Conservation (phyloP, 257 asterid genomes). For the Nicotiana paniculata region DNA sequence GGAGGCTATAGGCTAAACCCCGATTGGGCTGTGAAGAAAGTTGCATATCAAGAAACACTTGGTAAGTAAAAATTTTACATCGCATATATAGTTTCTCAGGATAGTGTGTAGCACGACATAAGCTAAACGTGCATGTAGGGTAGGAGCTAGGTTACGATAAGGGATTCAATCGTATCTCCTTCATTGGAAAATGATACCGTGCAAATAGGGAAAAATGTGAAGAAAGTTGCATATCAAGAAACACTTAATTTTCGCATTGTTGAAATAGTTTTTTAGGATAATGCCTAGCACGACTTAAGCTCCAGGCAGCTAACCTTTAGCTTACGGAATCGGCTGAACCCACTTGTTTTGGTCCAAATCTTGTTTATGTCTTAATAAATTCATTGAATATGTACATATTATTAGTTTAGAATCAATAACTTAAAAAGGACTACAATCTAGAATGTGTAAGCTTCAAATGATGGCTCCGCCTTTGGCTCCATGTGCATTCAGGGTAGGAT, state of each 20-base stretch:
- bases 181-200: not conserved
- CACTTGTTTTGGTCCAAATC: too few relatives aligned
- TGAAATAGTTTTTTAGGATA: not conserved
- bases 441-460: too few relatives aligned
- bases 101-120: too few relatives aligned
- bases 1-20: slow-evolving; percentile 69
- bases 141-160: not conserved
- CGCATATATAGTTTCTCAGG: not conserved
- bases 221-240: not conserved
- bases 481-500: not conserved
- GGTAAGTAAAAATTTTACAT: not conserved
- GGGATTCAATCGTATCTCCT: not conserved
- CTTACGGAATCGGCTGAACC: too few relatives aligned
- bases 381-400: too few relatives aligned
- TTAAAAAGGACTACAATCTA: too few relatives aligned
- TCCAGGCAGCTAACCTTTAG: too few relatives aligned
- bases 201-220: not conserved
- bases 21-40: slow-evolving; percentile 53
- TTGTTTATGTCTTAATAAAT: too few relatives aligned
- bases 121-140: not conserved
- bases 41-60: slow-evolving; percentile 54
- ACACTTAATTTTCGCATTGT: not conserved
- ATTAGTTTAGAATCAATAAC: too few relatives aligned
- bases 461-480: too few relatives aligned
- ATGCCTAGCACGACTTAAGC: not conserved